Percentiles rank a stretch among this genome's conserved stretches.
Evolutionary conservation across 805 yeast species (phyloP).

Genomic region (Diddensiella transvaalensis): DNA sequence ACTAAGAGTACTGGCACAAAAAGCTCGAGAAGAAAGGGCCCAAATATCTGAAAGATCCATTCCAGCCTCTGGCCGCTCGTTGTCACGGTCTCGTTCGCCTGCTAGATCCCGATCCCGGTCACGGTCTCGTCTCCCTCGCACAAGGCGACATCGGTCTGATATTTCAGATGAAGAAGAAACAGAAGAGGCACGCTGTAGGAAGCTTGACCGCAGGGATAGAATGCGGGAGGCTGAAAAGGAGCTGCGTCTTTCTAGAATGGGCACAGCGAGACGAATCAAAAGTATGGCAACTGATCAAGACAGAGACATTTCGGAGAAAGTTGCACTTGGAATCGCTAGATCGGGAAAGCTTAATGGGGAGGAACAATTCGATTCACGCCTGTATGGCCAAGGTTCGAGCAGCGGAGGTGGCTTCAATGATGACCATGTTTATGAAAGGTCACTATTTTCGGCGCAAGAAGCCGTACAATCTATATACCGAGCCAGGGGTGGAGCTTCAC

Average conservation of each 20-base stretch:
- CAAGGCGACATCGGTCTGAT: neutral
- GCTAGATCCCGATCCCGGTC: constrained; percentile 14
- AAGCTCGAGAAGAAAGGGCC: constrained; percentile 41
- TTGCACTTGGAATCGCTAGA: constrained; percentile 48
- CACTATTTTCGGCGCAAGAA: constrained; percentile 53
- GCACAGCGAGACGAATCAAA: constrained; percentile 43
- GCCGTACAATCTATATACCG: constrained; percentile 50
- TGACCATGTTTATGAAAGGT: constrained; percentile 55
- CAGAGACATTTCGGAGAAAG: constrained; percentile 54
- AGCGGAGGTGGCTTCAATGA: constrained; percentile 30
- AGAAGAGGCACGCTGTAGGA: constrained; percentile 35
- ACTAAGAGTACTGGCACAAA: constrained; percentile 47
- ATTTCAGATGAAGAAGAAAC: constrained; percentile 18
- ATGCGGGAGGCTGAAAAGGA: constrained; percentile 47
- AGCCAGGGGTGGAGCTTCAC: constrained; percentile 32
- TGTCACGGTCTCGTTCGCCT: constrained; percentile 7
- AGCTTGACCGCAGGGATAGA: constrained; percentile 42
- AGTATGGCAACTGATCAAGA: constrained; percentile 43
- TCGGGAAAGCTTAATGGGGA: constrained; percentile 38
- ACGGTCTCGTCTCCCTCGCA: constrained; percentile 6
- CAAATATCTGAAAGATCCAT: neutral
- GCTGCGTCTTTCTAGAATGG: constrained; percentile 41
- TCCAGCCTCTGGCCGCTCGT: neutral
- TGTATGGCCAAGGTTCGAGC: constrained; percentile 46
- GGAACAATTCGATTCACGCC: constrained; percentile 54